These are phyloP conservation scores for Trichosporon coremiiforme DNA, from an alignment of 1,284 basidiomycete species.

Conservation along the genomic window DNA sequence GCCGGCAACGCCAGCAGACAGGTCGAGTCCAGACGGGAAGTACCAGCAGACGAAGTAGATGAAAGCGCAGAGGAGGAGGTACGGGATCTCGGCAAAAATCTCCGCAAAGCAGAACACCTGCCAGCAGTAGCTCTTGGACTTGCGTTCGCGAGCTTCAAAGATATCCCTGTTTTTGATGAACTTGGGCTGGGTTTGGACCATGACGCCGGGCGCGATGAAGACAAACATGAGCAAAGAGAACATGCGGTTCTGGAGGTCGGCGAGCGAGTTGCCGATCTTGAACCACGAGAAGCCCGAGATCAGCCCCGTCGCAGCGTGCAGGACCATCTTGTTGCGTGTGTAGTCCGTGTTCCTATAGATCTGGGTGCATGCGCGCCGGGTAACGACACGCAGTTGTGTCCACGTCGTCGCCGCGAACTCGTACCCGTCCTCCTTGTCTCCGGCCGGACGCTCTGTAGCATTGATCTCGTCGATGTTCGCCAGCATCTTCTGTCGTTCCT, in stretches of 20 bases:
- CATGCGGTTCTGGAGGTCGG: constrained; percentile 30
- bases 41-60: constrained; percentile 29
- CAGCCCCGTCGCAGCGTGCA: constrained; percentile 46
- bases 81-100: constrained; percentile 53
- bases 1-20: constrained; percentile 26
- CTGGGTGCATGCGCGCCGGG: constrained; percentile 44
- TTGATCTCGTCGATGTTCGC: constrained; percentile 57
- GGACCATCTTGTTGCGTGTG: constrained; percentile 49
- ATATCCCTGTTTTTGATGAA: constrained; percentile 55
- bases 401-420: constrained; percentile 46
- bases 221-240: constrained; percentile 49
- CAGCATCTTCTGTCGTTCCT: constrained; percentile 53
- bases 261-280: constrained; percentile 43
- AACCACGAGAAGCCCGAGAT: constrained; percentile 54
- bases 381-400: constrained; percentile 47
- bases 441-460: neutral
- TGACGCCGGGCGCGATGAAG: constrained; percentile 53
- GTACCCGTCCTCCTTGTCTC: constrained; percentile 38
- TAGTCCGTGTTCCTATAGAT: constrained; percentile 52
- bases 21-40: constrained; percentile 23
- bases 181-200: constrained; percentile 54
- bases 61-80: constrained; percentile 47
- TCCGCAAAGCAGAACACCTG: constrained; percentile 42
- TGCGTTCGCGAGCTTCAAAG: constrained; percentile 54
- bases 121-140: constrained; percentile 54